These are phyloP conservation scores for Mangifera indica DNA, from an alignment of 345 rosid genomes.

Conservation along the genomic window DNA sequence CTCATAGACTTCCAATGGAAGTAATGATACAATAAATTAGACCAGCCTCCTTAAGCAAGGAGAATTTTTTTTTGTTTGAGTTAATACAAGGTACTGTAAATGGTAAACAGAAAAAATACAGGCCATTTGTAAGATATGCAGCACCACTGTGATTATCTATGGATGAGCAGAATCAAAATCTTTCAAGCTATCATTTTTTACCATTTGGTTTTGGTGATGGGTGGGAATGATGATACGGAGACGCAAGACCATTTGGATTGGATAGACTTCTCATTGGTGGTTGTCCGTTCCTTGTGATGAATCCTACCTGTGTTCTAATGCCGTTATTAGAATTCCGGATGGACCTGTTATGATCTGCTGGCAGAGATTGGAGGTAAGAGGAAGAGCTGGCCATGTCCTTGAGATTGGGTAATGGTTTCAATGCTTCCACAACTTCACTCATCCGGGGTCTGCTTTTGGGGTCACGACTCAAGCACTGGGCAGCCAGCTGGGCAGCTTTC, in stretches of 20 bases:
- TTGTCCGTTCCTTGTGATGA: constrained; percentile 70
- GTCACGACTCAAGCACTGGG: constrained; percentile 88
- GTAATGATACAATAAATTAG: too few relatives aligned
- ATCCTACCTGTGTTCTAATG: constrained; percentile 59
- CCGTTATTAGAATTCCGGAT: constrained; percentile 45
- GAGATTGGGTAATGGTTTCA: constrained; percentile 72
- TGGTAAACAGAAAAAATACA: too few relatives aligned
- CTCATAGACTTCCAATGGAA: too few relatives aligned
- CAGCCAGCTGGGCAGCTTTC: constrained; percentile 78
- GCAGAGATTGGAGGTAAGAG: constrained; percentile 59
- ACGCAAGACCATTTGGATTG: constrained; percentile 8
- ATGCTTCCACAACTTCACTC: constrained; percentile 78
- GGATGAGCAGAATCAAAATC: too few relatives aligned
- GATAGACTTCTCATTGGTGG: constrained; percentile 69
- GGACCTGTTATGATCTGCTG: constrained; percentile 30
- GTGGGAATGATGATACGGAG: constrained; percentile 24
- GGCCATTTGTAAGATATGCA: too few relatives aligned
- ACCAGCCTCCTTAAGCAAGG: too few relatives aligned
- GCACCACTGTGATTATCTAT: too few relatives aligned
- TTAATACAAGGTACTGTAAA: too few relatives aligned
- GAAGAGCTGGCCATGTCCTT: constrained; percentile 95
- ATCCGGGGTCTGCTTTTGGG: constrained; percentile 87
- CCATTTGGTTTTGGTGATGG: constrained; percentile 49
- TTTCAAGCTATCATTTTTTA: too few relatives aligned
- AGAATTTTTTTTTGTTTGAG: too few relatives aligned